Base-by-base conservation (phyloP, 2,329 filamentous ascomycete species). In the Talaromyces islandicus region DNA sequence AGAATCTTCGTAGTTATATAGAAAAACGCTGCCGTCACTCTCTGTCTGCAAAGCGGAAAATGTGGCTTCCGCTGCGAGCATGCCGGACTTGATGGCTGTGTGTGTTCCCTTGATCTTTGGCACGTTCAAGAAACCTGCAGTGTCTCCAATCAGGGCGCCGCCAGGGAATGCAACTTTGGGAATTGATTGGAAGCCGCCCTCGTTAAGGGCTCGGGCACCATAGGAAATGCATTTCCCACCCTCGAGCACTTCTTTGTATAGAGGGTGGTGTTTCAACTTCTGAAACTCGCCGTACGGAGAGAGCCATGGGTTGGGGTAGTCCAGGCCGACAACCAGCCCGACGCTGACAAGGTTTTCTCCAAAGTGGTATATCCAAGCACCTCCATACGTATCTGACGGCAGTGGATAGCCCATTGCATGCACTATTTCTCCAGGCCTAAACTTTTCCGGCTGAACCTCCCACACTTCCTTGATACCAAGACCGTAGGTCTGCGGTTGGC, bases 311-410 rank as follows among this genome's bases (percentile, higher is more conserved):
- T 99, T 99, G 48, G 90, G 83, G 74, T 99, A 99, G 80, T 99
- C 94, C 58, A 99, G 83, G 25, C 92, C 92, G 41, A 95, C 90
- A 11, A 99, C 94, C 19, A 97, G 81, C 25, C 94, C 94, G 59
- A 99, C 82, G 66, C 88, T 92, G 62, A 99, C 93, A 68, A 97
- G 84, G 76, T 97, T 99, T 68, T 99, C 93, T 41, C 92, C 94
- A 75, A 97, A 99, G 76, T 99, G 94, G 72, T 99, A 99, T 90
- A 99, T 92, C 88, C 92, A 99, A n/a, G 90, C 92, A 65, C 94
- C 94, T 66, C 94, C 94, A 72, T 99, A 99, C 9, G 92, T 94
- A 71, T 97, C 89, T 67, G 83, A 85, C 17, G 91, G 85, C 51
- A 99, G 78, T 21, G 94, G 94, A 70, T 96, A 97, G 21, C 94